These are phyloP conservation scores for Spergularia bocconei DNA, from an alignment of 148 eudicot genomes.

Conservation along the genomic window DNA sequence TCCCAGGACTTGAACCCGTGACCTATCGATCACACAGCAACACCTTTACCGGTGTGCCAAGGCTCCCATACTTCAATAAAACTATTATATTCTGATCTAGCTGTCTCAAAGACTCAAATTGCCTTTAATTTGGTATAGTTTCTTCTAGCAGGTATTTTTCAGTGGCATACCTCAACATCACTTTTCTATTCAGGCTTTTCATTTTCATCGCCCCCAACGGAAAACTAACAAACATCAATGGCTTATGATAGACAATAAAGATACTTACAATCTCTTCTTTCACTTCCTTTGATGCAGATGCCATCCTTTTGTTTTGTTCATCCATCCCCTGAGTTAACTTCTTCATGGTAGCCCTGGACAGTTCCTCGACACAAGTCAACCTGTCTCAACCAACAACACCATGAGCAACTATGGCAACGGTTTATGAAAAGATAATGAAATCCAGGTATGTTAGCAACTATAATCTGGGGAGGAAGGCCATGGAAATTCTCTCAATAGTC, in stretches of 20 bases:
- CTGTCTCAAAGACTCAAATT: neutral
- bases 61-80: no score
- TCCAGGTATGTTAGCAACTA: no score
- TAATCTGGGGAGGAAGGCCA: no score
- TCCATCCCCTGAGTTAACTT: constrained; percentile 85
- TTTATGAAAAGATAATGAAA: neutral
- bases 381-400: constrained; percentile 34
- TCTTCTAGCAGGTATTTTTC: neutral
- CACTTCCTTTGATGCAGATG: constrained; percentile 76
- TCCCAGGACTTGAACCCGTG: no score
- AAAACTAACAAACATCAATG: neutral
- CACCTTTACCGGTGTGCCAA: no score
- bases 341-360: constrained; percentile 71
- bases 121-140: neutral
- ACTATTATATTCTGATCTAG: neutral
- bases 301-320: constrained; percentile 73
- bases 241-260: neutral
- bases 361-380: constrained; percentile 78
- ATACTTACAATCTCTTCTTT: constrained; percentile 73
- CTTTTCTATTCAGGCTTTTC: neutral
- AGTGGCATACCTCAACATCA: neutral
- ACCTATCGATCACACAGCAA: no score
- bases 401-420: neutral
- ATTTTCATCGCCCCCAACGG: neutral
- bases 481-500: neutral